A percentile compares a stretch with the other conserved stretches of the same genome.
Conservation (phyloP, 2,329 filamentous ascomycete species). For the Sclerotiophoma versabilis region DNA sequence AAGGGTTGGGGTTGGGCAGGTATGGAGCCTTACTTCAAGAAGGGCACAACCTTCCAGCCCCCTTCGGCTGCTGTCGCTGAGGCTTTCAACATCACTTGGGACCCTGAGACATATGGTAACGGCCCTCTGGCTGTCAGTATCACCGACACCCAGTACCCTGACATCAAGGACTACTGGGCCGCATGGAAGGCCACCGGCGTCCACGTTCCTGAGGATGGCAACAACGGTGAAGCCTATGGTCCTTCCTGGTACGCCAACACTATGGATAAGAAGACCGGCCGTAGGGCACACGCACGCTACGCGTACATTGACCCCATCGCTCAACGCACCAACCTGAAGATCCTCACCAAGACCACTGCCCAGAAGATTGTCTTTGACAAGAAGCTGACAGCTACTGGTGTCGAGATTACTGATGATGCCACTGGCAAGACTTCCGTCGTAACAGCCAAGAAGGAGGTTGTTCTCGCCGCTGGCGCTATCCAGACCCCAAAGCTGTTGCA, state of each 20-base stretch:
- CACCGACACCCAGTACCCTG: slow-evolving; percentile 37
- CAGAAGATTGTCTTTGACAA: slow-evolving; percentile 33
- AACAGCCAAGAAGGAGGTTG: slow-evolving; percentile 58
- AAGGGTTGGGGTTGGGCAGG: slow-evolving; percentile 64
- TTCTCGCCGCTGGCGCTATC: slow-evolving; percentile 65
- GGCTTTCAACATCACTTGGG: slow-evolving; percentile 40
- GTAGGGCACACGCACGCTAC: slow-evolving; percentile 35
- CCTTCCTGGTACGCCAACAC: slow-evolving; percentile 37
- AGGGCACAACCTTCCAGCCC: slow-evolving; percentile 38
- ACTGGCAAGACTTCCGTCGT: slow-evolving; percentile 24
- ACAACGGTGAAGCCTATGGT: slow-evolving; percentile 33
- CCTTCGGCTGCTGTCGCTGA: slow-evolving; percentile 27
- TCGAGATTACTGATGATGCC: slow-evolving; percentile 28
- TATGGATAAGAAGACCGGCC: slow-evolving; percentile 37
- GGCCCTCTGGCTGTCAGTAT: slow-evolving; percentile 38
- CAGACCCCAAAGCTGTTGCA: slow-evolving; percentile 62
- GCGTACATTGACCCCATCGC: slow-evolving; percentile 41
- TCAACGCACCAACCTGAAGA: slow-evolving; percentile 33
- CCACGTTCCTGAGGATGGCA: slow-evolving; percentile 26
- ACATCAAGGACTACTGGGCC: slow-evolving; percentile 34
- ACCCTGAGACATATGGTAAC: slow-evolving; percentile 28
- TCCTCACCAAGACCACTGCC: slow-evolving; percentile 31
- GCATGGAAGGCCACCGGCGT: slow-evolving; percentile 34
- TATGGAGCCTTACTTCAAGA: slow-evolving; percentile 42
- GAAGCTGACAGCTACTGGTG: slow-evolving; percentile 24